These are phyloP conservation scores for Lyophyllum semitale DNA, from an alignment of 768 basidiomycete genomes.

Conservation along the genomic window DNA sequence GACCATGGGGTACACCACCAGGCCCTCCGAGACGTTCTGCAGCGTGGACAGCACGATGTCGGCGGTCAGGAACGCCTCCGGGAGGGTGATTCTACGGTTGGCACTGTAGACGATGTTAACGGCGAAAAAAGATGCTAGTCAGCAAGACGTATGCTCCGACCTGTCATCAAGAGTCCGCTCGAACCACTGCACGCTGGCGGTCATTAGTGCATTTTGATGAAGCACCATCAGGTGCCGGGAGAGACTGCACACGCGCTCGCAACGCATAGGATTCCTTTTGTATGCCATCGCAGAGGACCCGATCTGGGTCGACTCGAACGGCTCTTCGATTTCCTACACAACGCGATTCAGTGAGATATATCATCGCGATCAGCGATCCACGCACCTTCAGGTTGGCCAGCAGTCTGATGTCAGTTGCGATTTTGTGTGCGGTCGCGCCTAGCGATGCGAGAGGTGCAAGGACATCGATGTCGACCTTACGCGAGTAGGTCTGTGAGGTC, in stretches of 20 bases:
- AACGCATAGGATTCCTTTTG: slow-evolving; percentile 99
- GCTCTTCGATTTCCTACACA: slow-evolving; percentile 90
- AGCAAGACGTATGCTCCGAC: slow-evolving; percentile 36
- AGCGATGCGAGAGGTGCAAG: slow-evolving; percentile 86
- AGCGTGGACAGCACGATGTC: slow-evolving; percentile 95
- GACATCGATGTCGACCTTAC: slow-evolving; percentile 96
- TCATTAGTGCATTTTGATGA: slow-evolving; percentile 96
- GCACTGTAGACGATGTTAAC: slow-evolving; percentile 52
- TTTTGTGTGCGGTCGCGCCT: slow-evolving; percentile 96
- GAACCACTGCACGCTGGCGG: slow-evolving; percentile 94
- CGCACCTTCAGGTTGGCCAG: slow-evolving; percentile 88
- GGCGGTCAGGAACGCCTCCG: slow-evolving; percentile 95
- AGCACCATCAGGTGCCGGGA: slow-evolving; percentile 95
- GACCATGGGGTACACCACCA: slow-evolving; percentile 99
- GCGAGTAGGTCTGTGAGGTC: slow-evolving; percentile 97
- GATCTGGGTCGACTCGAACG: slow-evolving; percentile 98
- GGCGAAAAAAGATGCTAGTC: neutral
- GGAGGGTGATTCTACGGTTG: slow-evolving; percentile 93
- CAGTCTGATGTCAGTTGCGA: slow-evolving; percentile 92
- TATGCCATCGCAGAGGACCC: slow-evolving; percentile 98
- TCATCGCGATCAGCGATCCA: neutral
- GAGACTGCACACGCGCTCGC: slow-evolving; percentile 94
- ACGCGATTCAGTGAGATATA: neutral
- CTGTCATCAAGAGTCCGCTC: slow-evolving; percentile 97
- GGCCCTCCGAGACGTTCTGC: slow-evolving; percentile 94